Conservation (phyloP, 2,329 filamentous ascomycete genomes). For the Pyricularia grisea region DNA sequence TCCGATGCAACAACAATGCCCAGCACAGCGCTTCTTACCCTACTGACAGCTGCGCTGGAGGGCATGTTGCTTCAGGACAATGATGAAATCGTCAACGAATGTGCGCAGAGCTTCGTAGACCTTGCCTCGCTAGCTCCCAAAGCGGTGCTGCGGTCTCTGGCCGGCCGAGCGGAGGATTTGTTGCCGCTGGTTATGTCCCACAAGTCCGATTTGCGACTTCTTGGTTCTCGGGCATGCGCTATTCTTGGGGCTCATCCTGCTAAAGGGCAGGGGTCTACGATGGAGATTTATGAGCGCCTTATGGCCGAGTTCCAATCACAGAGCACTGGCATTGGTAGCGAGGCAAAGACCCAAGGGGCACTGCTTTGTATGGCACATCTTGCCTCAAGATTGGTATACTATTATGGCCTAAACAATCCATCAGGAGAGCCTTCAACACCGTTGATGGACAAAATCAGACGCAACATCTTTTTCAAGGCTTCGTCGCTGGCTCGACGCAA, state of each 20-base stretch:
- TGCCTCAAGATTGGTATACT: slow-evolving; percentile 34
- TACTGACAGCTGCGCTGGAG: slow-evolving; percentile 47
- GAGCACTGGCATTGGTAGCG: slow-evolving; percentile 27
- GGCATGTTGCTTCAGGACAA: slow-evolving; percentile 37
- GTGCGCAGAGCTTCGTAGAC: slow-evolving; percentile 43
- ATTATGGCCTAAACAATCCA: slow-evolving; percentile 13
- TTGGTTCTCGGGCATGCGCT: slow-evolving; percentile 63
- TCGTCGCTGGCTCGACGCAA: background rate
- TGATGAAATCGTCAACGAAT: slow-evolving; percentile 32
- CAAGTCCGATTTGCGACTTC: slow-evolving; percentile 54
- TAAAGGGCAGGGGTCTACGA: slow-evolving; percentile 29
- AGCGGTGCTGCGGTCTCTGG: slow-evolving; percentile 35
- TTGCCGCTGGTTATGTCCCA: slow-evolving; percentile 59
- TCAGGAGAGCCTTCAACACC: background rate
- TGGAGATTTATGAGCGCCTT: slow-evolving; percentile 14
- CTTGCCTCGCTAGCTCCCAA: slow-evolving; percentile 30
- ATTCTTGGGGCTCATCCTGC: slow-evolving; percentile 62
- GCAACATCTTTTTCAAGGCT: slow-evolving; percentile 24
- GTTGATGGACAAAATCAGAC: background rate
- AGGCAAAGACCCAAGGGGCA: slow-evolving; percentile 37
- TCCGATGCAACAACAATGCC: slow-evolving; percentile 14
- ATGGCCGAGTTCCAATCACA: background rate
- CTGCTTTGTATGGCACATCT: slow-evolving; percentile 35
- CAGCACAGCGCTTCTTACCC: slow-evolving; percentile 26
- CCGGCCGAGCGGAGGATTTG: slow-evolving; percentile 39